phyloP scores from a whole-genome alignment of 176 grass and related monocot species.

The Pharus latifolius region DNA sequence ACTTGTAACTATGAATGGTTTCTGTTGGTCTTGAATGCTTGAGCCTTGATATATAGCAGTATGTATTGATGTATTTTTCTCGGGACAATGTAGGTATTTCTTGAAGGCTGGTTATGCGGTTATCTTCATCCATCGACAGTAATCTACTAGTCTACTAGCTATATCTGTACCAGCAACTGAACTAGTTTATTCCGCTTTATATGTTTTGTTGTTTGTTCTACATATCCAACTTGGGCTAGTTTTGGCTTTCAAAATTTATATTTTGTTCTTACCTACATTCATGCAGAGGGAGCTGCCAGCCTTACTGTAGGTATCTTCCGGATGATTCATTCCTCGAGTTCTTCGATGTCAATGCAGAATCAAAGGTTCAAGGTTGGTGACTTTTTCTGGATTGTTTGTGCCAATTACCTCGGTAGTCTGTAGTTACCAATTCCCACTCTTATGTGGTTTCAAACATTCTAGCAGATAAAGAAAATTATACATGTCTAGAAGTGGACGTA shows the following conservation, averaged over 20 bases:
- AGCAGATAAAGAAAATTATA: too few species aligned
- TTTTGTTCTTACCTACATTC: not conserved
- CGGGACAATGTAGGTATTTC: slow-evolving; percentile 49
- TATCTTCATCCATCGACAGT: slow-evolving; percentile 70
- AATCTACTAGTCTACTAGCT: not conserved
- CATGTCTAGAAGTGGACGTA: too few species aligned
- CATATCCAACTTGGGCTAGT: not conserved
- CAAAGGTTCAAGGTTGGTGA: slow-evolving; percentile 71
- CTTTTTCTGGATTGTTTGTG: too few species aligned
- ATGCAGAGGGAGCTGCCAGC: slow-evolving; percentile 76
- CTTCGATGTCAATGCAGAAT: slow-evolving; percentile 56
- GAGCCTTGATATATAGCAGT: not conserved
- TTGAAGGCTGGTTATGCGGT: slow-evolving; percentile 83
- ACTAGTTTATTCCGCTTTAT: not conserved
- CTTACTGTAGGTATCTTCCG: slow-evolving; percentile 72
- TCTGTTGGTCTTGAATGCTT: not conserved
- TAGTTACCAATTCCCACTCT: too few species aligned
- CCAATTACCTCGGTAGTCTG: too few species aligned
- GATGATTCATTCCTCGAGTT: slow-evolving; percentile 83
- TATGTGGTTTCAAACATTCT: not conserved
- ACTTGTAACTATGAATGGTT: not conserved
- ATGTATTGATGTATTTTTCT: not conserved
- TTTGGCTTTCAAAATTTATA: not conserved
- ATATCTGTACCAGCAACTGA: not conserved
- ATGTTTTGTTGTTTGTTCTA: not conserved